Evolutionary conservation across 2,329 filamentous ascomycete genomes (phyloP).

Genomic region (Alternaria rosae): DNA sequence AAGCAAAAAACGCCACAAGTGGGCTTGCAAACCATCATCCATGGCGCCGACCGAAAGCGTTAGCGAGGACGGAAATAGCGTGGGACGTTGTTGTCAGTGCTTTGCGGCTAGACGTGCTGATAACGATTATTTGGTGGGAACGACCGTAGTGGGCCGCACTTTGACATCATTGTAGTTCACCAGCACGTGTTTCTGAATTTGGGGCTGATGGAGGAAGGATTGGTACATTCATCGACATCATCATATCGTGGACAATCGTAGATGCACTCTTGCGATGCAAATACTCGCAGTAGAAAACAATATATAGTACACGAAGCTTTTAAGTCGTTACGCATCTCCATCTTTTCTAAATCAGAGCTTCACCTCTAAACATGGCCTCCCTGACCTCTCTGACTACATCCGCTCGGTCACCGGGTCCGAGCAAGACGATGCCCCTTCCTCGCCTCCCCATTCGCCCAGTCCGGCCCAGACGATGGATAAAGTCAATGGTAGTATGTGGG

Average conservation of each 20-base stretch:
- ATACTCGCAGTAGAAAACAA: background rate
- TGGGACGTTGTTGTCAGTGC: no score
- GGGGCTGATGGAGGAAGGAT: no score
- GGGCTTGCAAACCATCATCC: background rate
- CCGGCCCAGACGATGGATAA: slow-evolving; percentile 92
- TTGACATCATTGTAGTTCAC: background rate
- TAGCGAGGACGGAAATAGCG: background rate
- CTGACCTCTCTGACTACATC: slow-evolving; percentile 92
- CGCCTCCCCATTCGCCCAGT: slow-evolving; percentile 92
- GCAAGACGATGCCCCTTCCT: slow-evolving; percentile 87
- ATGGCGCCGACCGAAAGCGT: background rate
- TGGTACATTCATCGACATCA: background rate
- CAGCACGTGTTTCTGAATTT: background rate
- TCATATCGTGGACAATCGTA: background rate
- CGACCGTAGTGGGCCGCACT: background rate
- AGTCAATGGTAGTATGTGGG: slow-evolving; percentile 97
- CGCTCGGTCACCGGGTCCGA: slow-evolving; percentile 86
- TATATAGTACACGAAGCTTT: slow-evolving; percentile 1
- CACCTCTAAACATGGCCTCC: slow-evolving; percentile 68
- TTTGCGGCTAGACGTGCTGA: no score
- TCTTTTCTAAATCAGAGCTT: slow-evolving; percentile 54
- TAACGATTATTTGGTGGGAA: background rate
- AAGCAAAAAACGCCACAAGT: background rate
- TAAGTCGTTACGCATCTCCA: background rate
- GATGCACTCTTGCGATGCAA: background rate